Conservation (phyloP, 78 protist genomes). For the Dictyostelium firmibasis region DNA sequence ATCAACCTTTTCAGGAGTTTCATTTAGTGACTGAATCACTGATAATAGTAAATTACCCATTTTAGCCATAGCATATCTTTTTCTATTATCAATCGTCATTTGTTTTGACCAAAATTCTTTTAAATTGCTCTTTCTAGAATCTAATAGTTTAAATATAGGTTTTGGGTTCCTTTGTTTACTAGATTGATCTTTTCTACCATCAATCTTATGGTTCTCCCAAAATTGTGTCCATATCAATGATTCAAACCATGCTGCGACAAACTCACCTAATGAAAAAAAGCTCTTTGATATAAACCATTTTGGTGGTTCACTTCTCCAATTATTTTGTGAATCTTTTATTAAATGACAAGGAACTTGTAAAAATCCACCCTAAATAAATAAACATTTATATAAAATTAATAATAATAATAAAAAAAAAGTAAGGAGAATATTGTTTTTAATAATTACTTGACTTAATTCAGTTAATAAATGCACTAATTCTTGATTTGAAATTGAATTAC, state of each 20-base stretch:
- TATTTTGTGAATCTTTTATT: conserved; percentile 8
- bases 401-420: background rate
- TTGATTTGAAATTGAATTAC: conserved; percentile 9
- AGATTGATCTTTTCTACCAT: background rate
- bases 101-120: conserved; percentile 48
- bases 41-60: conserved; percentile 9
- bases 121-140: conserved; percentile 31
- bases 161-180: background rate
- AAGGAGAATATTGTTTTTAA: background rate
- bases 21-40: conserved; percentile 19
- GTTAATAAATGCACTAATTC: conserved; percentile 35
- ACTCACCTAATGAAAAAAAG: conserved; percentile 48
- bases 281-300: conserved; percentile 56
- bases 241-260: conserved; percentile 55
- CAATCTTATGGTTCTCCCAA: conserved; percentile 34
- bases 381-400: background rate
- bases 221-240: conserved; percentile 55
- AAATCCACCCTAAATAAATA: conserved; percentile 19
- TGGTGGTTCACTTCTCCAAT: conserved; percentile 53
- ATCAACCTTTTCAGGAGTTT: conserved; percentile 19
- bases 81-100: conserved; percentile 26
- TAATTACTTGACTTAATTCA: conserved; percentile 20
- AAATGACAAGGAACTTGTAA: conserved; percentile 44
- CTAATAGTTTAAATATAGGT: conserved; percentile 17
- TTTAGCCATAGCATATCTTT: conserved; percentile 23